Evolutionary conservation across 257 asterid species (phyloP).

Genomic region (Solanum virginianum): DNA sequence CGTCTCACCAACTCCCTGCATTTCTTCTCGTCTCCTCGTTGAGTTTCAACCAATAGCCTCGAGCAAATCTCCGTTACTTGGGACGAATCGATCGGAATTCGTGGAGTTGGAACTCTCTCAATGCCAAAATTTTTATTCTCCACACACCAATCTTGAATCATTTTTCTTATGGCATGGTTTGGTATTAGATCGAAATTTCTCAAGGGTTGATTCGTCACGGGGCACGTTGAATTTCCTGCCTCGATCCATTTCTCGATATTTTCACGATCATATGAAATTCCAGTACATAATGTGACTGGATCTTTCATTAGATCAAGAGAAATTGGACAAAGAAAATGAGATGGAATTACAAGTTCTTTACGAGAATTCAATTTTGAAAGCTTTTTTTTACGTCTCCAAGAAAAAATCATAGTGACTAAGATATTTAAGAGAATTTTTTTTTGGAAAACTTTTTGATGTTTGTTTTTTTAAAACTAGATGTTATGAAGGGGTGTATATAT

Average conservation of each 20-base stretch:
- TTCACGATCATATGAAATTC: constrained; percentile 56
- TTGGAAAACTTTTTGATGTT: not conserved
- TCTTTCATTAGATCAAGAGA: constrained; percentile 61
- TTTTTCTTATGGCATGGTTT: constrained; percentile 52
- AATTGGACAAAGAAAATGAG: constrained; percentile 46
- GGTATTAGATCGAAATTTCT: constrained; percentile 42
- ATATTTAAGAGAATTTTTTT: not conserved
- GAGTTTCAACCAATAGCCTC: constrained; percentile 18
- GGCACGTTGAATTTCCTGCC: constrained; percentile 29
- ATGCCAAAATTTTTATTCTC: constrained; percentile 53
- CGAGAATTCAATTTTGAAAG: not conserved
- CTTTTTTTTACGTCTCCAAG: constrained; percentile 25
- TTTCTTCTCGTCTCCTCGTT: constrained; percentile 12
- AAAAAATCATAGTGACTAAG: constrained; percentile 13
- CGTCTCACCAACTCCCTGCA: constrained; percentile 30
- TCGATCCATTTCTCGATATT: constrained; percentile 63
- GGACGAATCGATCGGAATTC: constrained; percentile 38
- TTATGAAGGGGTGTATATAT: not conserved
- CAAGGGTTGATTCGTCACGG: constrained; percentile 44
- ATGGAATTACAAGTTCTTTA: constrained; percentile 30
- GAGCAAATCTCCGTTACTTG: constrained; percentile 34
- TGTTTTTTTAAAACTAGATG: not conserved
- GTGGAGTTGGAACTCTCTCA: constrained; percentile 77
- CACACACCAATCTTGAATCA: constrained; percentile 94
- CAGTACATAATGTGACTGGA: constrained; percentile 52